phyloP scores from a whole-genome alignment of 257 asterid species.

The Anisodus acutangulus region DNA sequence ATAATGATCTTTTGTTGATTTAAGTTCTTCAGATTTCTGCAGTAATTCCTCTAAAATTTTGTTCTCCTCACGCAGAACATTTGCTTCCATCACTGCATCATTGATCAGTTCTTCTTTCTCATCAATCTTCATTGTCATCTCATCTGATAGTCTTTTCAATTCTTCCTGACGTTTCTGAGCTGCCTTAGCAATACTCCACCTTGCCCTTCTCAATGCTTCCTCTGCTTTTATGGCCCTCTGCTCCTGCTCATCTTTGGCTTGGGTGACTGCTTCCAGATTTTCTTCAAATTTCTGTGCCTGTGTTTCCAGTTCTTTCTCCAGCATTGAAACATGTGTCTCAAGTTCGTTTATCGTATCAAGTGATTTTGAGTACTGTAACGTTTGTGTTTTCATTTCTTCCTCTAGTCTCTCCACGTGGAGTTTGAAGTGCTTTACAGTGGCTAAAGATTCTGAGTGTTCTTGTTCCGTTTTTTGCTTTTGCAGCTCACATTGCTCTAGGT shows the following conservation, averaged over 20 bases:
- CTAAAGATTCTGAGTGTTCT: slow-evolving; percentile 52
- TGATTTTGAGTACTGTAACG: slow-evolving; percentile 37
- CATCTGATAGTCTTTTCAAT: slow-evolving; percentile 62
- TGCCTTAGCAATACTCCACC: slow-evolving; percentile 53
- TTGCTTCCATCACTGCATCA: slow-evolving; percentile 60
- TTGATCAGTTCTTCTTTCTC: slow-evolving; percentile 65
- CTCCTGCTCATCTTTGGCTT: slow-evolving; percentile 66
- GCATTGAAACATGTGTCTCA: slow-evolving; percentile 57
- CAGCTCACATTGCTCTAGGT: slow-evolving; percentile 52
- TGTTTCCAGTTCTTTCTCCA: slow-evolving; percentile 69
- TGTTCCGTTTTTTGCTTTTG: slow-evolving; percentile 59
- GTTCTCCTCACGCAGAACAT: slow-evolving; percentile 59
- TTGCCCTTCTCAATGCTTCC: slow-evolving; percentile 68
- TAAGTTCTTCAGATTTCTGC: slow-evolving; percentile 60
- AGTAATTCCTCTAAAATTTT: slow-evolving; percentile 64
- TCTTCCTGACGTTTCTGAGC: slow-evolving; percentile 73
- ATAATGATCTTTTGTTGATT: slow-evolving; percentile 44
- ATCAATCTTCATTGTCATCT: slow-evolving; percentile 61
- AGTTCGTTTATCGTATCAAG: slow-evolving; percentile 42
- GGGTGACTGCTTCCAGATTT: slow-evolving; percentile 54
- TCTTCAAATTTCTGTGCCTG: slow-evolving; percentile 62
- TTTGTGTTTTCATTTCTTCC: slow-evolving; percentile 35
- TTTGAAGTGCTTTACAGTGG: slow-evolving; percentile 50
- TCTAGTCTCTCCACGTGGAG: slow-evolving; percentile 34
- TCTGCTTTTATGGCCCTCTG: slow-evolving; percentile 79